A percentile compares a stretch with the other conserved stretches of the same genome.
Evolutionary conservation across 257 asterid species (phyloP).

Genomic region (Haberlea rhodopensis): DNA sequence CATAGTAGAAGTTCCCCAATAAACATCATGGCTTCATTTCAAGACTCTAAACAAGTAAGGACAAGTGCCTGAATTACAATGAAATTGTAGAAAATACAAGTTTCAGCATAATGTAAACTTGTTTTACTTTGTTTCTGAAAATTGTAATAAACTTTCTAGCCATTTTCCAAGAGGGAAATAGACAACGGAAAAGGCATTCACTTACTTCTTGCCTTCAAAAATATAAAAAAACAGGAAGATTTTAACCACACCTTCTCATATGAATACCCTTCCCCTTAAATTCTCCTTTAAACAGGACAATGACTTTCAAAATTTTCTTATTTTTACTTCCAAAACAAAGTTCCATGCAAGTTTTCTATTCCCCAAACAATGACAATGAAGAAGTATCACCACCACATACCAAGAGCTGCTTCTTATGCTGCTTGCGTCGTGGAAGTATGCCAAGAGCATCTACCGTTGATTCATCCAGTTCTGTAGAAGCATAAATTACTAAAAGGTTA

Average conservation of each 20-base stretch:
- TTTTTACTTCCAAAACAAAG: background rate
- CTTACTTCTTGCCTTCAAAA: conserved; percentile 13
- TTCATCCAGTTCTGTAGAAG: conserved; percentile 82
- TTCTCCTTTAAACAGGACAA: background rate
- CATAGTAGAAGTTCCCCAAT: conserved; percentile 14
- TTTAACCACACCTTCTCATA: conserved; percentile 8
- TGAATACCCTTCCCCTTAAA: background rate
- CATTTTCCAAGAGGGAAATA: background rate
- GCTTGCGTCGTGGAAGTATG: conserved; percentile 93
- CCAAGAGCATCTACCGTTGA: conserved; percentile 97
- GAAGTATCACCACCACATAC: conserved; percentile 45
- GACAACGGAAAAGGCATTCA: conserved; percentile 12
- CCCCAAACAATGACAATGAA: conserved; percentile 7
- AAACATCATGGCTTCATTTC: conserved; percentile 9
- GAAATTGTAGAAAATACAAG: conserved; percentile 12
- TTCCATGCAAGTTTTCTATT: background rate
- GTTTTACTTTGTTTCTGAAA: conserved; percentile 2
- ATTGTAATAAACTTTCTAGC: conserved; percentile 11
- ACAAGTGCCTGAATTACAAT: conserved; percentile 2
- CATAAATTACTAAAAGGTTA: conserved; percentile 10
- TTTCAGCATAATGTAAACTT: conserved; percentile 2
- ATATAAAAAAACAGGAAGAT: conserved; percentile 4
- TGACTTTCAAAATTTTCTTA: background rate
- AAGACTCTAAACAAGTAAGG: conserved; percentile 3
- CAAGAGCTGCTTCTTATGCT: conserved; percentile 85